phyloP scores from a whole-genome alignment of 2,329 filamentous ascomycete genomes.

The Microdochium paspali region DNA sequence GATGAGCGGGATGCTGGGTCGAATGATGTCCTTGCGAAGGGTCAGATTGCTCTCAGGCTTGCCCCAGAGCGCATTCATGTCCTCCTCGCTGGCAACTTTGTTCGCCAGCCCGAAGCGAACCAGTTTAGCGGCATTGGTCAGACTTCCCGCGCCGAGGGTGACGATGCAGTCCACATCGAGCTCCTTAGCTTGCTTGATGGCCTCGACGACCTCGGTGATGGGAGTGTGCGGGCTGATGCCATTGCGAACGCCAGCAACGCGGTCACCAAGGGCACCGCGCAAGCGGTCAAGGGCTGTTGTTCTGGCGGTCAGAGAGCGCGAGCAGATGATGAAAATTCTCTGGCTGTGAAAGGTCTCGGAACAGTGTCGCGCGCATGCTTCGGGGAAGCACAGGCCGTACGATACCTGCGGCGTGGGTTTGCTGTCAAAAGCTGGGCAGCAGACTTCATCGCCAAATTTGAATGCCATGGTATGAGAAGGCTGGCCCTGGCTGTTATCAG shows the following conservation, averaged over 20 bases:
- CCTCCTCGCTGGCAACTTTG: slow-evolving; percentile 23
- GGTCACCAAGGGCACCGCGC: slow-evolving; percentile 25
- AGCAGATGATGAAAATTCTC: slow-evolving; percentile 40
- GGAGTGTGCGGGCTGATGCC: slow-evolving; percentile 46
- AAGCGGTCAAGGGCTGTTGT: slow-evolving; percentile 34
- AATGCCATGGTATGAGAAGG: no score
- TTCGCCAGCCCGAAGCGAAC: slow-evolving; percentile 41
- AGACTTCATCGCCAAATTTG: slow-evolving; percentile 4
- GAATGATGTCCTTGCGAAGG: slow-evolving; percentile 10
- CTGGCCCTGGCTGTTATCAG: no score
- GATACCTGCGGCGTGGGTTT: slow-evolving; percentile 22
- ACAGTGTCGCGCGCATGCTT: slow-evolving; percentile 33
- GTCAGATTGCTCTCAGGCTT: slow-evolving; percentile 9
- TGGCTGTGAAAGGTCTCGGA: slow-evolving; percentile 30
- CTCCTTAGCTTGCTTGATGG: slow-evolving; percentile 27
- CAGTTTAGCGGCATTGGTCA: slow-evolving; percentile 48
- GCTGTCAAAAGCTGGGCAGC: slow-evolving; percentile 11
- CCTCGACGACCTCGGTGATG: slow-evolving; percentile 40
- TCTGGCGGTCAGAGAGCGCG: slow-evolving; percentile 34
- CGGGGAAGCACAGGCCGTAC: slow-evolving; percentile 34
- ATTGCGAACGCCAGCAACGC: slow-evolving; percentile 32
- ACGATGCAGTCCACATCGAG: slow-evolving; percentile 36
- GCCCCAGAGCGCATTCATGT: slow-evolving; percentile 25
- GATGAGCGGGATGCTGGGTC: slow-evolving; percentile 17
- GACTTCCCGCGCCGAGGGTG: slow-evolving; percentile 43